phyloP scores from a whole-genome alignment of 2,329 filamentous ascomycete species.

The Tolypocladium guangdongense region DNA sequence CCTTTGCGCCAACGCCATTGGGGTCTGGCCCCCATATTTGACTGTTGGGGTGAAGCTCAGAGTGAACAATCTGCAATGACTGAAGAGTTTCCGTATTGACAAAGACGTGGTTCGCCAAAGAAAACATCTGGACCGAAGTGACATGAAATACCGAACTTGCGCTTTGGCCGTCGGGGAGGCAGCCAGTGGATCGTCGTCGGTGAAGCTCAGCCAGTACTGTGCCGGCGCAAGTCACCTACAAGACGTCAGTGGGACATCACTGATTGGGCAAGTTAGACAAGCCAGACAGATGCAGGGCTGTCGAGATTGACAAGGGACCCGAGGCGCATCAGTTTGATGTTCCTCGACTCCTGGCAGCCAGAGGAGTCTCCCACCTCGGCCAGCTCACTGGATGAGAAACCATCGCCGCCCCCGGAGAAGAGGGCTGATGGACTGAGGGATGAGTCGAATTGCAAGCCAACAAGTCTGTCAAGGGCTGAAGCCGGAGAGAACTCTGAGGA shows the following conservation, averaged over 20 bases:
- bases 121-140: conserved; percentile 62
- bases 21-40: conserved; percentile 52
- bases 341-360: background rate
- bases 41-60: conserved; percentile 72
- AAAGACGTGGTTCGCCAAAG: conserved; percentile 56
- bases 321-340: conserved; percentile 53
- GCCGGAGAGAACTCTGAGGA: conserved; percentile 63
- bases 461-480: conserved; percentile 53
- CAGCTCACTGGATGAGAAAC: background rate
- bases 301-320: conserved; percentile 64
- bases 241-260: conserved; percentile 3
- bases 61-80: conserved; percentile 75
- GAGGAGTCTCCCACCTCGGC: background rate
- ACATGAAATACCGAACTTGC: conserved; percentile 44
- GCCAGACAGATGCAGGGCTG: conserved; percentile 52
- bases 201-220: conserved; percentile 73
- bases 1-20: conserved; percentile 52
- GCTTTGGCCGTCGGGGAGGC: conserved; percentile 47
- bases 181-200: conserved; percentile 45
- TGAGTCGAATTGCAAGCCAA: conserved; percentile 23
- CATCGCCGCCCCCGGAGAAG: conserved; percentile 9
- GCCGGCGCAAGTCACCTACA: conserved; percentile 69
- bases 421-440: conserved; percentile 7
- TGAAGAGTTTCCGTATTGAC: conserved; percentile 69
- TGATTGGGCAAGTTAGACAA: background rate